Base-by-base conservation (phyloP, 208 protist species). In the Trypanosoma caninum region DNA sequence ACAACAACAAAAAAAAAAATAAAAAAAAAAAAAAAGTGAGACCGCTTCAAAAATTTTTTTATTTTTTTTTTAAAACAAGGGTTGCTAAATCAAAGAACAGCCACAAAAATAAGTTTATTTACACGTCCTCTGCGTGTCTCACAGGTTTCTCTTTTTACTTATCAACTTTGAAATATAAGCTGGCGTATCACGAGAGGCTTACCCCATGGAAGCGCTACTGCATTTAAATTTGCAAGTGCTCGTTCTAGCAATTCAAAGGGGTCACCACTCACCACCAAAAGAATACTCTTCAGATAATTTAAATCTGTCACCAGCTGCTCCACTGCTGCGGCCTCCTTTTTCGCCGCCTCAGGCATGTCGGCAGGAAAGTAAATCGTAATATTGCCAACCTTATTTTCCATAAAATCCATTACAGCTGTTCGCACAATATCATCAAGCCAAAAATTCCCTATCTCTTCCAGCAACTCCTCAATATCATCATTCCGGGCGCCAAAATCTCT, bases 191-290 rank as follows among this genome's bases (percentile, higher is more conserved):
- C 27, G 31, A 72, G 51, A n/a, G 59, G 53, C 16, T 44, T 56
- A 54, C 56, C 63, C 8, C 33, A 30, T 4, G 59, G 59, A 25
- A 69, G 27, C 5, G 65, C 52, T 11, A 82, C 37, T n/a, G 72
- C 66, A 18, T 76, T 78, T 8, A 93, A 18, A 3, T 44, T 55
- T 7, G 46, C 56, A 44, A 87, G 56, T 8, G 82, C 57, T 4
- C 37, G 38, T 33, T 89, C 76, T 16, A 93, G 62, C 11, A 46
- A 58, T 11, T 77, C 70, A 37, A 86, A 81, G 20, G 74, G 71
- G 33, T 87, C 77, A 31, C 90, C 87, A 33, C 82, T 90, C 20
- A 94, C 87, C 4, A 84, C 87, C 10, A 76, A 73, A 14, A 94
- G 60, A 23, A 94, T 74, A 56, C 86, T 89, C 38, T 68, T 72